Evolutionary conservation across 2,329 filamentous ascomycete species (phyloP), one percentile per base, ranked within the genome.

Genomic region (Alternaria infectoria): DNA sequence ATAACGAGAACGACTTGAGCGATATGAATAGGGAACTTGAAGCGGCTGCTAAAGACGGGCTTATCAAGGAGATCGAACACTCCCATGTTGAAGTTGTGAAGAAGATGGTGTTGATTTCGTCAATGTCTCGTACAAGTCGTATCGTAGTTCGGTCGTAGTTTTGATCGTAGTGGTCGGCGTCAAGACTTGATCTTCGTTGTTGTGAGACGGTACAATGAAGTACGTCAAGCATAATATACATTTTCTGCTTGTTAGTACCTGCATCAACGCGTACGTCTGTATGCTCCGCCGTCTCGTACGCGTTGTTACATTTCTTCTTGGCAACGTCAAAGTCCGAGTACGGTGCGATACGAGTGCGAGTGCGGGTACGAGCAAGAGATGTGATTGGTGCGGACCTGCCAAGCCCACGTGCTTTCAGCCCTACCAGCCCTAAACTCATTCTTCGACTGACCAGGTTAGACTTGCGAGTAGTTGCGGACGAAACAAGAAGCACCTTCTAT

Each of bases 21-120:
- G 26, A 70, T 23, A 43, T 71, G 69, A 0, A 70, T 30, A 25
- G 55, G 68, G 4, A 71, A 57, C 43, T 64, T 71, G 57, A 62
- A 71, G 1, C 66, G 64, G 28, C 61, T 63, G 44, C 46, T 40
- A 54, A 71, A 70, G 44, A 88, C 11, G 5, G 59, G 51, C 25
- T 61, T 66, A 28, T 69, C 59, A 19, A 71, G 49, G 40, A 69
- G 28, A 26, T 65, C 54, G 32, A 65, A 58, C 11, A 65, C 55
- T 40, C 65, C 56, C 68, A 70, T 70, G 26, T 15, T 51, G 47
- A 5, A 11, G 28, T 4, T 32, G 26, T 40, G n/a, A 40, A 10
- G 12, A 51, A 5, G 7, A 13, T 3, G 13, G 26, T 32, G 26
- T 19, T 15, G n/a, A 32, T 3, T 32, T 51, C 17, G 26, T 51